These are phyloP conservation scores for Calonectria hongkongensis DNA, from an alignment of 2,329 filamentous ascomycete species.

Conservation along the genomic window DNA sequence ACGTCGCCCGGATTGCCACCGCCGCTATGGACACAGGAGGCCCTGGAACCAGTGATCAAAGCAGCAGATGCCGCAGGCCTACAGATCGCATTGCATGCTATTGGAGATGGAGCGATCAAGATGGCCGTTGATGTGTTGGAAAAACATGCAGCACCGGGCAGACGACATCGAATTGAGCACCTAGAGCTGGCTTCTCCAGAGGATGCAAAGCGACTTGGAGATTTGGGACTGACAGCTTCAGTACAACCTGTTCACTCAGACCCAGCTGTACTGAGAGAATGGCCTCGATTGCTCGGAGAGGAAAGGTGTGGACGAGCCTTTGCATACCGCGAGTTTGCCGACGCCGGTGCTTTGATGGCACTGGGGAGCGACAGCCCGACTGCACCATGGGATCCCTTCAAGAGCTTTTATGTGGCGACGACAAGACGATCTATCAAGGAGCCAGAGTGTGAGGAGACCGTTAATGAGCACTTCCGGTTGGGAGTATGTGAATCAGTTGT, in stretches of 20 bases:
- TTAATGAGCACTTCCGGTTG: slow-evolving; percentile 70
- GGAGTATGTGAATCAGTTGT: slow-evolving; percentile 68
- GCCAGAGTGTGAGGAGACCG: slow-evolving; percentile 59
- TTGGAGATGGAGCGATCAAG: slow-evolving; percentile 74
- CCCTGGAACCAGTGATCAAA: slow-evolving; percentile 71
- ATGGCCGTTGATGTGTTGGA: slow-evolving; percentile 72
- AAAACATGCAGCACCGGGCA: slow-evolving; percentile 60
- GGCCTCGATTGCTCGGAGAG: slow-evolving; percentile 72
- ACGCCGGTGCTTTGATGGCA: slow-evolving; percentile 71
- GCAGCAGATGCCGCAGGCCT: slow-evolving; percentile 70
- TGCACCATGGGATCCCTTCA: slow-evolving; percentile 70
- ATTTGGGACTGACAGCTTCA: slow-evolving; percentile 73
- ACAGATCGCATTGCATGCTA: slow-evolving; percentile 78
- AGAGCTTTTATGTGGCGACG: slow-evolving; percentile 73
- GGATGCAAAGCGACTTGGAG: slow-evolving; percentile 72
- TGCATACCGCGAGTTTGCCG: slow-evolving; percentile 77
- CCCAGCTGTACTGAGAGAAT: slow-evolving; percentile 74
- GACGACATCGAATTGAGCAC: slow-evolving; percentile 77
- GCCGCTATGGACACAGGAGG: slow-evolving; percentile 71
- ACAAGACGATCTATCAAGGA: slow-evolving; percentile 70
- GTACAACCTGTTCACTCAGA: slow-evolving; percentile 73
- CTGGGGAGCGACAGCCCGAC: slow-evolving; percentile 75
- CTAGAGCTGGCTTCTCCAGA: slow-evolving; percentile 72
- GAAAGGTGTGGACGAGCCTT: slow-evolving; percentile 75
- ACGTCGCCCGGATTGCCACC: slow-evolving; percentile 63